Evolutionary conservation across 352 stramenopile genomes (phyloP).

Genomic region (Phytophthora hybrid): DNA sequence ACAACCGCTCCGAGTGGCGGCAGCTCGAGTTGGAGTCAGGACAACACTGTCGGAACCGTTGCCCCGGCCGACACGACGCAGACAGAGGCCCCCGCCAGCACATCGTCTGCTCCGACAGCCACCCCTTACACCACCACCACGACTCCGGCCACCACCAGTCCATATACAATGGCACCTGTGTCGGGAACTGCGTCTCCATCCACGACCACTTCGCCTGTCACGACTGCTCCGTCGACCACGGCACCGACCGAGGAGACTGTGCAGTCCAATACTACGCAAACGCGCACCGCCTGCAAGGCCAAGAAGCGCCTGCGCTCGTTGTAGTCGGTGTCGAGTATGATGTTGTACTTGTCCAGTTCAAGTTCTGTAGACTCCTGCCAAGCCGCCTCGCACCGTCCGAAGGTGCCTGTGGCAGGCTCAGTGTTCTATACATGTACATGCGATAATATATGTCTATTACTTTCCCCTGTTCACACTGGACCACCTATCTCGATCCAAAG

Average conservation of each 20-base stretch:
- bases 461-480: too few species aligned
- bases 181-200: slow-evolving; percentile 10
- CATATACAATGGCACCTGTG: slow-evolving; percentile 7
- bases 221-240: slow-evolving; percentile 4
- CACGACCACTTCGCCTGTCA: slow-evolving; percentile 13
- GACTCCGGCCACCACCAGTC: not conserved
- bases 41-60: slow-evolving; percentile 25
- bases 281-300: slow-evolving; percentile 27
- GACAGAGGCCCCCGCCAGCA: slow-evolving; percentile 12
- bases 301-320: slow-evolving; percentile 33
- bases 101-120: slow-evolving; percentile 12
- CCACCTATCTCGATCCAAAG: not conserved
- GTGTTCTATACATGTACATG: too few species aligned
- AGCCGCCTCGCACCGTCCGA: not conserved
- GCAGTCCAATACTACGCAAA: not conserved
- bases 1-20: slow-evolving; percentile 10
- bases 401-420: not conserved
- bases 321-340: slow-evolving; percentile 16
- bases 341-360: slow-evolving; percentile 16
- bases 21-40: slow-evolving; percentile 27
- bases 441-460: not conserved
- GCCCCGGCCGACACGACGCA: slow-evolving; percentile 17
- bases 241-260: not conserved
- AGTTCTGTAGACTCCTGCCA: slow-evolving; percentile 9
- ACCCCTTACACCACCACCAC: slow-evolving; percentile 11